Conservation (phyloP, 2,329 filamentous ascomycete species). For the Claviceps cyperi region DNA sequence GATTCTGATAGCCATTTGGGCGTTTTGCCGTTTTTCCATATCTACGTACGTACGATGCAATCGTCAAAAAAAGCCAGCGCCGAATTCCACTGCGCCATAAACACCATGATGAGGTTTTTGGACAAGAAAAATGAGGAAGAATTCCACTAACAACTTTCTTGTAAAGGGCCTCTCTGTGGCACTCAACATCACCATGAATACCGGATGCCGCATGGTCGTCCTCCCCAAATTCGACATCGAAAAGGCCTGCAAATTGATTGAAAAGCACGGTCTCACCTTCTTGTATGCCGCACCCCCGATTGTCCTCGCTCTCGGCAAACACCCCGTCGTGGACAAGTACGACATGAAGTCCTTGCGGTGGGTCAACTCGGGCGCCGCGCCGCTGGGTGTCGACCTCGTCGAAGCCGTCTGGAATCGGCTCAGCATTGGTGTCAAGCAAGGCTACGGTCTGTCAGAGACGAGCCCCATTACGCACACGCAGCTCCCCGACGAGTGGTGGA, state of each 20-base stretch:
- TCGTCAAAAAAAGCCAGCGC: too few species aligned
- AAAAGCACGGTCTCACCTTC: constrained; percentile 62
- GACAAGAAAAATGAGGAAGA: not conserved
- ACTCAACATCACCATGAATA: constrained; percentile 22
- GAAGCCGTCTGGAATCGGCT: constrained; percentile 61
- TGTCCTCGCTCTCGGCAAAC: constrained; percentile 65
- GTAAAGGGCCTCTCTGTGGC: constrained; percentile 19
- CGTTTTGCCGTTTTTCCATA: constrained; percentile 81
- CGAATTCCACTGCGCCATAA: too few species aligned
- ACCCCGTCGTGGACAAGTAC: constrained; percentile 65
- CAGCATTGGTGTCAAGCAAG: constrained; percentile 74
- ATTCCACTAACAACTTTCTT: not conserved
- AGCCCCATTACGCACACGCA: constrained; percentile 66
- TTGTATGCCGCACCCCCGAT: constrained; percentile 76
- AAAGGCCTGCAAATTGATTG: constrained; percentile 61
- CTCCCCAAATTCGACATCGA: constrained; percentile 66
- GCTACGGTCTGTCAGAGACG: constrained; percentile 82
- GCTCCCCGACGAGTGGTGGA: constrained; percentile 60
- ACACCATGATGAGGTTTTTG: not conserved
- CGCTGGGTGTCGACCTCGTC: constrained; percentile 67
- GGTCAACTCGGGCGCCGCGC: constrained; percentile 79
- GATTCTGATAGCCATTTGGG: constrained; percentile 60
- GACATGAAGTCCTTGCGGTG: constrained; percentile 66
- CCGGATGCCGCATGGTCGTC: constrained; percentile 60
- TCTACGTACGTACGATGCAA: constrained; percentile 47